These are phyloP conservation scores for Serendipita vermifera DNA, from an alignment of 768 basidiomycete genomes.

Conservation along the genomic window DNA sequence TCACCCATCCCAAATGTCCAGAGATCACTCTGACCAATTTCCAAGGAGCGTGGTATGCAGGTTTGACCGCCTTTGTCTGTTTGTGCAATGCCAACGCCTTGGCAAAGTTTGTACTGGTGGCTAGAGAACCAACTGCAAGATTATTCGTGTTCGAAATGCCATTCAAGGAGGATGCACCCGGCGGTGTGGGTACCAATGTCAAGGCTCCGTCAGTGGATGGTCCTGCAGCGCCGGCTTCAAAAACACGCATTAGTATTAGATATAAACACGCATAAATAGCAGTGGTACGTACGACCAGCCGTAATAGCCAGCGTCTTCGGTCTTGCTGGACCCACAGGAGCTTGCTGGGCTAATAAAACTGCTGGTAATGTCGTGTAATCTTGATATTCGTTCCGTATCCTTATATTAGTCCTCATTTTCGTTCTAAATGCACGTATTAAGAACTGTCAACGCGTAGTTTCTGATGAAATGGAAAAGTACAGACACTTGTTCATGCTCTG, in stretches of 20 bases:
- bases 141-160: conserved; percentile 33
- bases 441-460: neutral
- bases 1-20: conserved; percentile 96
- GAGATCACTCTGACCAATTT: conserved; percentile 94
- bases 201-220: conserved; percentile 43
- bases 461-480: conserved; percentile 11
- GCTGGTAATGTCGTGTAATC: conserved; percentile 77
- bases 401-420: conserved; percentile 63
- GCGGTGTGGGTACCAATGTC: conserved; percentile 53
- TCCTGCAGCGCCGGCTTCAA: conserved; percentile 28
- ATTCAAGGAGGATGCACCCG: conserved; percentile 9
- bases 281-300: conserved; percentile 42
- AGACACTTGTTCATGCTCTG: conserved; percentile 63
- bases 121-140: conserved; percentile 55
- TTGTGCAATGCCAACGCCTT: conserved; percentile 86
- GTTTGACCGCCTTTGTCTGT: conserved; percentile 86
- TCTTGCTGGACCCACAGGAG: conserved; percentile 63
- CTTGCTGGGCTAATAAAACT: conserved; percentile 67
- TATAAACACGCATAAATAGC: neutral
- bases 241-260: conserved; percentile 23
- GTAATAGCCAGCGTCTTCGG: conserved; percentile 55
- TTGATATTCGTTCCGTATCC: conserved; percentile 81
- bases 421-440: conserved; percentile 31
- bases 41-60: conserved; percentile 92
- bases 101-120: conserved; percentile 55